Percentiles rank a stretch among this genome's conserved stretches.
Conservation (phyloP, 73 alveolate species). For the Paramecium sexaurelia region DNA sequence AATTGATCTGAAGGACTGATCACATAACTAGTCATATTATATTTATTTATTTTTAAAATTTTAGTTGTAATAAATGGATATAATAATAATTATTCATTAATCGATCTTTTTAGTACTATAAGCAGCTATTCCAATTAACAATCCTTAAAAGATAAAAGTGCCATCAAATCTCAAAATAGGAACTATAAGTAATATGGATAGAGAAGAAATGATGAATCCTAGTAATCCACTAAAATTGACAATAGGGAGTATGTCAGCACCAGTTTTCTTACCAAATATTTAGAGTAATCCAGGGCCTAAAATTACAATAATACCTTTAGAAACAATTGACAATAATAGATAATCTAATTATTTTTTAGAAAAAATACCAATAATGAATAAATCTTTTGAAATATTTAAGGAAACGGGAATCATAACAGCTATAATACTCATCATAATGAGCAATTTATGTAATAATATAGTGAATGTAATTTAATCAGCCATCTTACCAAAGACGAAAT, state of each 20-base stretch:
- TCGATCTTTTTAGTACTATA: not conserved
- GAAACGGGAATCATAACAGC: conserved; percentile 1
- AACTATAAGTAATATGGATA: not conserved
- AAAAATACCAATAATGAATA: not conserved
- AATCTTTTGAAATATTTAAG: not conserved
- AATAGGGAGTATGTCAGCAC: conserved; percentile 10
- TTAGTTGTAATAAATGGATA: not conserved
- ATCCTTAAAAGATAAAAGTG: not conserved
- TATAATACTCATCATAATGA: not conserved
- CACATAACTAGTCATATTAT: not conserved
- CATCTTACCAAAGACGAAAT: conserved; percentile 16
- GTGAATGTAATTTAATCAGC: not conserved
- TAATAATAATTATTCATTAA: not conserved
- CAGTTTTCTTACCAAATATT: conserved; percentile 9
- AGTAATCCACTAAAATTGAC: conserved; percentile 21
- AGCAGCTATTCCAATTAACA: not conserved
- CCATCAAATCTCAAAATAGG: conserved; percentile 41
- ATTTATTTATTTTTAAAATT: not conserved
- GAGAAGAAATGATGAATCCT: not conserved
- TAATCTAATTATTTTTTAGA: not conserved
- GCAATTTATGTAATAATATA: not conserved
- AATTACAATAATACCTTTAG: conserved; percentile 36
- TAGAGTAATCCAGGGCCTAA: conserved; percentile 53
- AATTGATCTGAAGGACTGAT: conserved; percentile 25
- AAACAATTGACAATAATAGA: not conserved